Evolutionary conservation across 2,329 filamentous ascomycete genomes (phyloP).

Genomic region (Fusarium globosum): DNA sequence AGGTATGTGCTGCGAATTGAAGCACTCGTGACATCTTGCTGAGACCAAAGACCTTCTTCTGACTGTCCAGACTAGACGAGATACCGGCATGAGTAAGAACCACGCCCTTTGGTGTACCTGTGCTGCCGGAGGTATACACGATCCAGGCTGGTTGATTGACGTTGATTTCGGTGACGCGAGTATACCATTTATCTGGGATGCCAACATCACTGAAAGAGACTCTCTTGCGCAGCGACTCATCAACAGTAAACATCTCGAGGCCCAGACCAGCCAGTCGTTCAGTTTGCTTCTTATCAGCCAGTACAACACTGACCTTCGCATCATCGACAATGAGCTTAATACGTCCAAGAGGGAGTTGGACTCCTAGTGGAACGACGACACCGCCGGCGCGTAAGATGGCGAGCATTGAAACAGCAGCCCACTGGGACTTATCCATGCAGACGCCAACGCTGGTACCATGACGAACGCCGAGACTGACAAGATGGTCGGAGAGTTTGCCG

Average conservation of each 20-base stretch:
- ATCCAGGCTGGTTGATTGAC: background rate
- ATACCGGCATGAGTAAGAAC: background rate
- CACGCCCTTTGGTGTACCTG: background rate
- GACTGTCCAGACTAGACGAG: background rate
- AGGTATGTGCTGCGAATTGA: background rate
- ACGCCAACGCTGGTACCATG: background rate
- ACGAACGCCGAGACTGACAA: background rate
- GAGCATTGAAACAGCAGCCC: background rate
- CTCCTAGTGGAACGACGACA: background rate
- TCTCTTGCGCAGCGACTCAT: background rate
- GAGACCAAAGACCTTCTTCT: background rate
- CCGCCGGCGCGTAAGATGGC: conserved; percentile 1
- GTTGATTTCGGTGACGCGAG: background rate
- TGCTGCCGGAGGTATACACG: background rate
- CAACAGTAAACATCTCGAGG: background rate
- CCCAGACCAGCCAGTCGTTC: background rate
- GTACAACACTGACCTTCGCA: background rate
- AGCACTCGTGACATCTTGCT: background rate
- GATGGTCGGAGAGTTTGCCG: background rate
- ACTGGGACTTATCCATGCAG: conserved; percentile 5
- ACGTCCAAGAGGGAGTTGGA: background rate
- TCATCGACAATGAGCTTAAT: background rate
- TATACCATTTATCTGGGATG: background rate
- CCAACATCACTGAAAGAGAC: background rate
- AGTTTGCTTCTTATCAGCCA: background rate